phyloP scores from a whole-genome alignment of 371 early-diverging fungal species.

The Rhizopus microsporus region DNA sequence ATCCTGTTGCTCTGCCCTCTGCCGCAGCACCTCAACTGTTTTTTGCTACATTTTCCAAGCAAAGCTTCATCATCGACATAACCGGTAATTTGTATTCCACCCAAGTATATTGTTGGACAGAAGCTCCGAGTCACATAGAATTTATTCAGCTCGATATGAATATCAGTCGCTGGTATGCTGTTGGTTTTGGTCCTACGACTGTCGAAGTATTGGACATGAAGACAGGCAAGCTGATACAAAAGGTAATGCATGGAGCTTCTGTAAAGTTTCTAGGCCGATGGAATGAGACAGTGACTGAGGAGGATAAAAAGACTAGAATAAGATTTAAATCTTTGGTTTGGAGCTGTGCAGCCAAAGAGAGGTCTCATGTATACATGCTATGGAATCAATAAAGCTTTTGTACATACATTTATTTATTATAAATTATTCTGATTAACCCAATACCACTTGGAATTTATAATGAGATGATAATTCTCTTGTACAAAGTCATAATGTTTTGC shows the following conservation, averaged over 20 bases:
- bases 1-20: constrained; percentile 45
- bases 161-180: constrained; percentile 33
- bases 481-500: background rate
- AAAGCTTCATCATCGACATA: constrained; percentile 47
- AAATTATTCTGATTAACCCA: constrained; percentile 4
- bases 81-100: constrained; percentile 42
- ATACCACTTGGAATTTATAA: constrained; percentile 12
- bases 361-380: constrained; percentile 30
- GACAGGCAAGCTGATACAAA: constrained; percentile 29
- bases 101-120: constrained; percentile 39
- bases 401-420: background rate
- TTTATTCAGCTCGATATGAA: constrained; percentile 25
- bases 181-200: constrained; percentile 39
- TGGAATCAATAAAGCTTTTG: constrained; percentile 4
- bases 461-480: constrained; percentile 9
- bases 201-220: constrained; percentile 39
- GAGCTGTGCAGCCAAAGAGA: constrained; percentile 22
- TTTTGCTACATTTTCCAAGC: constrained; percentile 43
- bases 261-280: constrained; percentile 40
- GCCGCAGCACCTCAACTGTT: constrained; percentile 44
- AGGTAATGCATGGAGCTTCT: constrained; percentile 40
- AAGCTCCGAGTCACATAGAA: constrained; percentile 41
- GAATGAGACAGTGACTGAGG: constrained; percentile 10
- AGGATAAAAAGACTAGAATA: constrained; percentile 12
- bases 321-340: constrained; percentile 19